Base-by-base conservation (phyloP, 768 basidiomycete genomes). In the Xanthoconium purpureum region DNA sequence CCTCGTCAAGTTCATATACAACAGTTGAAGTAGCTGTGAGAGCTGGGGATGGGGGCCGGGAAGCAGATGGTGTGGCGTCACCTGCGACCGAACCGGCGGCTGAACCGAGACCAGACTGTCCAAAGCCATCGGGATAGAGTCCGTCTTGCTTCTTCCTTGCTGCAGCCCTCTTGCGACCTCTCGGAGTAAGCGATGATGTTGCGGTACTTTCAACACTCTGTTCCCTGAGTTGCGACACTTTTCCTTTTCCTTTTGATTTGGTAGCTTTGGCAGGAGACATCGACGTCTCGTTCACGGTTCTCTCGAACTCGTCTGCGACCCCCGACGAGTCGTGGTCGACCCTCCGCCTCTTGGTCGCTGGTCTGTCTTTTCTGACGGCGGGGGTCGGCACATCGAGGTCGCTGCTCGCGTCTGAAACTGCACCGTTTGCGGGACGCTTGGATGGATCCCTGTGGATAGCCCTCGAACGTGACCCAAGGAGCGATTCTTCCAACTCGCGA, bases 1-100 rank as follows among this genome's bases (percentile, higher is more conserved):
- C 65, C 59, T 89, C 88, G 57, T 87, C 84, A 38, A 91, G 75
- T 56, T 89, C 88, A 61, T 84, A 91, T 28, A 91, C 80, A 36
- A 85, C 78, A 6, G 83, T 76, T 20, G 84, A 82, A 17, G 77
- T 77, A 46, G 75, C 74, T 0, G 82, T 80, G 9, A 75, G 64
- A 3, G 78, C 77, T 6, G 90, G 90, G 12, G 89, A 91, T 43
- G 80, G 71, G 28, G 87, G 86, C n/a, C 87, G 77, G 7, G 90
- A 92, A 48, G 80, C 78, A 12, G 76, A 75, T 18, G 89, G 88
- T 8, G 89, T 88, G 13, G 78, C 75, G 73, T 91, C 89, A n/a
- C 86, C 85, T 28, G 84, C 77, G 30, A 82, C 73, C 18, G 81
- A 80, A 17, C 68, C 70, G 17, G 69, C 54, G 42, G 82, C 75